Evolutionary conservation across 805 yeast species (phyloP).

Genomic region (Starmerella stellata): DNA sequence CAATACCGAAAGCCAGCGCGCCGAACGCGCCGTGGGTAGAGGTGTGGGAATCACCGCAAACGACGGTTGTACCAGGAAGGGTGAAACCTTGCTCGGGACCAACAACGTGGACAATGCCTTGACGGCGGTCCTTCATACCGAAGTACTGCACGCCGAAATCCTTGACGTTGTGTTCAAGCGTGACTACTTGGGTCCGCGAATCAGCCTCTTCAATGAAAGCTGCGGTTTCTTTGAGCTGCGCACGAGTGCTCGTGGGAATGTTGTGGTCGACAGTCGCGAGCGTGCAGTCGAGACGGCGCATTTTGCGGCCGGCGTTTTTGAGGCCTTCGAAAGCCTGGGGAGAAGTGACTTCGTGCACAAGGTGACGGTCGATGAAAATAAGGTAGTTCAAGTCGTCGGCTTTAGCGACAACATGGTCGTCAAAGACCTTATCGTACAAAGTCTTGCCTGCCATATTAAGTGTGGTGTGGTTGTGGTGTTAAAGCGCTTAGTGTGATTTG

Average conservation of each 20-base stretch:
- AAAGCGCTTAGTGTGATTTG: too few relatives aligned
- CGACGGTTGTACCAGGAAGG: constrained; percentile 94
- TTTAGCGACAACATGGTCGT: constrained; percentile 79
- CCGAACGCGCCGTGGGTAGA: constrained; percentile 99
- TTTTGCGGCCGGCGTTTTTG: constrained; percentile 66
- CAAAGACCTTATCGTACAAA: constrained; percentile 88
- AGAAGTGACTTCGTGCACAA: constrained; percentile 96
- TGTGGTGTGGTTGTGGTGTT: too few relatives aligned
- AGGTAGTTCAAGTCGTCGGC: constrained; percentile 77
- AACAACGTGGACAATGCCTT: constrained; percentile 95
- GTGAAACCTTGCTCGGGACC: constrained; percentile 99
- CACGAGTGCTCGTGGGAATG: constrained; percentile 86
- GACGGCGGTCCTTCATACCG: constrained; percentile 87
- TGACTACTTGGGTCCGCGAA: constrained; percentile 78
- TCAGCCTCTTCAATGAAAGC: constrained; percentile 79
- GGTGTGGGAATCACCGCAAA: constrained; percentile 97
- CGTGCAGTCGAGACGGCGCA: constrained; percentile 82
- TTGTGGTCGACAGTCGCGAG: constrained; percentile 93
- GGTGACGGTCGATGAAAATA: constrained; percentile 86
- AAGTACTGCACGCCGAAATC: constrained; percentile 79
- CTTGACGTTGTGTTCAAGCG: constrained; percentile 82
- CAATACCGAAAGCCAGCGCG: constrained; percentile 92
- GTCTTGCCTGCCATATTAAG: constrained; percentile 32
- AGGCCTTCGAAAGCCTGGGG: constrained; percentile 98
- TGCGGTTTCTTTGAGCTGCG: constrained; percentile 48